Base-by-base conservation (phyloP, 352 stramenopile genomes). In the Pythium coloratum region DNA sequence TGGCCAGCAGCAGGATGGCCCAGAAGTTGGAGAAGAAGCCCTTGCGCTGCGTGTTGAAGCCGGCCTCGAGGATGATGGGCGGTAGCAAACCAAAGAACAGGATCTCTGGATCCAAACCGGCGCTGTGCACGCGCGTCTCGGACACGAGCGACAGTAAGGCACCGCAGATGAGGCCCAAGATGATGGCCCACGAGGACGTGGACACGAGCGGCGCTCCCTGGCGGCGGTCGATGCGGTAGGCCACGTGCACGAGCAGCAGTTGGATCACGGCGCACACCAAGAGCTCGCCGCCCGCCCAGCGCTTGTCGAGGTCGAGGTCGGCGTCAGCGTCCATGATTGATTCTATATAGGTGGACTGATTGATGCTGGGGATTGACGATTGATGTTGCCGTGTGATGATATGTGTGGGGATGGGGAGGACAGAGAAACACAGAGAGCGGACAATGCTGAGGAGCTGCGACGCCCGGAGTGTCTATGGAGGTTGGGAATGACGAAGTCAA, bases 31-130 rank as follows among this genome's bases (percentile, higher is more conserved):
- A 73, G 71, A 82, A 82, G 60, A 86, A 88, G 13, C 75, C 81
- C 47, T 82, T 87, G 67, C 78, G 77, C 75, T 86, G 78, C 46
- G 78, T 86, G 64, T 82, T 81, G 72, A 89, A 84, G 20, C 81
- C 81, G 0, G 81, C 81, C 62, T 89, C 81, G 42, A 88, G 66
- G 62, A 89, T 89, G 74, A 89, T 89, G 14, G 81, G 81, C 24
- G 81, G 81, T 36, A 89, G 62, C 40, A 89, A 44, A 1, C 78
- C 81, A 49, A 85, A 84, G 69, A 89, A 89, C 3, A 89, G 69
- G 18, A 83, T 70, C 58, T 61, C 24, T 14, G 65, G 64, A 20
- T 70, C 38, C 7, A 70, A 47, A 2, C 64, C 64, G 13, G 47
- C 64, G 50, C 51, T 64, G 49, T 57, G 47, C 24, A 61, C 55